Evolutionary conservation across 108 stramenopile genomes (phyloP), one percentile per base, ranked within the genome.

Genomic region (Mediolabrus comicus): DNA sequence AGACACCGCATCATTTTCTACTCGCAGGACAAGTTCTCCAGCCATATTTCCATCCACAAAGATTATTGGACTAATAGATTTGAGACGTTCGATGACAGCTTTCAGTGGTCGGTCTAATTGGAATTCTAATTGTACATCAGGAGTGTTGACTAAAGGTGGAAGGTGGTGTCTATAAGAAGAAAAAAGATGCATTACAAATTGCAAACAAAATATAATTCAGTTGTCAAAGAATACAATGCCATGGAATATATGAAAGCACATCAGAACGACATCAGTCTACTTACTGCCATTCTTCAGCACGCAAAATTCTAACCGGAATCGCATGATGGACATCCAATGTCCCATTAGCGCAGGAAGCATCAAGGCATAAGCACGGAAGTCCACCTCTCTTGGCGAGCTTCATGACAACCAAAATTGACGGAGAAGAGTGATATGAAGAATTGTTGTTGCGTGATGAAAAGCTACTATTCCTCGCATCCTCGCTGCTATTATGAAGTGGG

Each of bases 341-440:
- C 17, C 83, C 86, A 54, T 81, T 83, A 19, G 71, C 71, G 35
- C 79, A 83, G 33, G 65, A 67, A 63, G 84, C 80, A 77, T 94
- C 93, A 33, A 94, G 59, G 65, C 93, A 94, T 54, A 94, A 65
- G 65, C 93, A 94, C 4, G 93, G 89, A 33, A 89, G 39, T 29
- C 84, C 81, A 8, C 87, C 70, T 32, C 93, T 83, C 77, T 95
- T 95, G 73, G 93, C 90, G 31, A 95, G 71, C 72, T 95, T 95
- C 64, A 91, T 80, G 26, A 86, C 69, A 19, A 81, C 78, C 14
- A 69, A 62, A 30, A 72, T 38, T 30, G 79, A 65, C 8, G 68
- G n/a, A 27, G 77, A 61, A 16, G 38, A 52, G 12, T 46, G 62
- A 22, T 56, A 54, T 25, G 41, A 69, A 4, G 62, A 41, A 8